These are phyloP conservation scores for Geranium incanum DNA, from an alignment of 441 rosid species.

Conservation along the genomic window DNA sequence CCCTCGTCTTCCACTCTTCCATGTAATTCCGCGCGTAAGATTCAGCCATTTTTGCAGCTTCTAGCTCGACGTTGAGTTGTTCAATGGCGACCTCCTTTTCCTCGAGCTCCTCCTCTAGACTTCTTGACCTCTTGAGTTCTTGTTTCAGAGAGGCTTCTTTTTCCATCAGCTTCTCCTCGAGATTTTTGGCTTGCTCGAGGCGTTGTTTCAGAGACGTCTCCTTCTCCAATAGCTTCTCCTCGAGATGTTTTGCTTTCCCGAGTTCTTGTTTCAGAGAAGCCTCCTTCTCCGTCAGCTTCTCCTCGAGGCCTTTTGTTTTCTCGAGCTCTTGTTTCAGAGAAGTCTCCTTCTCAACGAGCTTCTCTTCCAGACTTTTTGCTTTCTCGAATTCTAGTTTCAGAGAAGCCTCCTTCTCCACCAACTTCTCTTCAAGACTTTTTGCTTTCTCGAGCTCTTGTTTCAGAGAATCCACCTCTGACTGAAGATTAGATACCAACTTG, in stretches of 20 bases:
- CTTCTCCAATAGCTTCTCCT: background rate
- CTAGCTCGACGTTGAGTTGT: conserved; percentile 68
- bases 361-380: background rate
- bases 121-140: conserved; percentile 1
- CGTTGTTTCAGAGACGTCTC: background rate
- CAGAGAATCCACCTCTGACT: conserved; percentile 46
- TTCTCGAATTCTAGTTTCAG: conserved; percentile 2
- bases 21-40: conserved; percentile 58
- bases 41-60: conserved; percentile 79
- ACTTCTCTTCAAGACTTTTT: conserved; percentile 37
- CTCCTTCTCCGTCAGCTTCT: background rate
- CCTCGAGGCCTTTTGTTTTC: background rate
- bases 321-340: background rate
- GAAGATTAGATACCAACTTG: conserved; percentile 39
- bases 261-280: background rate
- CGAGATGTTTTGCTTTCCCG: background rate
- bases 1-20: conserved; percentile 54
- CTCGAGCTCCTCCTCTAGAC: conserved; percentile 2
- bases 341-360: conserved; percentile 3
- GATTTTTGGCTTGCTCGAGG: background rate
- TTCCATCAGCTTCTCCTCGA: background rate
- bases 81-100: conserved; percentile 27
- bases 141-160: background rate
- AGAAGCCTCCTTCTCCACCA: conserved; percentile 49
- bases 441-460: conserved; percentile 50